Evolutionary conservation across 139 green algal species (phyloP).

Genomic region (Chloropicon primus): DNA sequence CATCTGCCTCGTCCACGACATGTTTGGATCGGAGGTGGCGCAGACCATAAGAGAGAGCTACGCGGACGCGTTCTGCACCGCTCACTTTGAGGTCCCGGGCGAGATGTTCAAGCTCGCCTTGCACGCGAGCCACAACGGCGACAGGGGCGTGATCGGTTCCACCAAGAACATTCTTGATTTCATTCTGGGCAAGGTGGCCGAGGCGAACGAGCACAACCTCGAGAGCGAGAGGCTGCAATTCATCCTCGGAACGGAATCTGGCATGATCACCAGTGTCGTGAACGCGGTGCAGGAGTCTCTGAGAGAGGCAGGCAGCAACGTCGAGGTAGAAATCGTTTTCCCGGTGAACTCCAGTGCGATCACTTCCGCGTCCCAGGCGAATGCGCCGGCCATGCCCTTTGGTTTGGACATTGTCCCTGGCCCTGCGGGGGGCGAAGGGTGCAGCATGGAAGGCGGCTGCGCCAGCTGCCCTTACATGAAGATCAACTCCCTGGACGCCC

Average conservation of each 20-base stretch:
- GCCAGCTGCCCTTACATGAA: slow-evolving; percentile 97
- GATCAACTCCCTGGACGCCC: slow-evolving; percentile 64
- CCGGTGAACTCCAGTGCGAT: slow-evolving; percentile 73
- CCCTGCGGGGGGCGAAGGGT: slow-evolving; percentile 71
- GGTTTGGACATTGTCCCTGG: slow-evolving; percentile 27
- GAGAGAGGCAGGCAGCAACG: slow-evolving; percentile 22
- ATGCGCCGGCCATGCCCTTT: not conserved
- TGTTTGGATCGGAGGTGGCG: slow-evolving; percentile 81
- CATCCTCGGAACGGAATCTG: slow-evolving; percentile 91
- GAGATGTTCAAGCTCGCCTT: slow-evolving; percentile 89
- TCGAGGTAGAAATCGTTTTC: slow-evolving; percentile 95
- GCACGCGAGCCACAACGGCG: slow-evolving; percentile 53
- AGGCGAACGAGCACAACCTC: slow-evolving; percentile 32
- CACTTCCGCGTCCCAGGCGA: slow-evolving; percentile 24
- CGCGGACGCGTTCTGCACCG: slow-evolving; percentile 82
- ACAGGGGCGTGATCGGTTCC: slow-evolving; percentile 85
- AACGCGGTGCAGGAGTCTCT: slow-evolving; percentile 57
- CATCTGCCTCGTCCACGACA: slow-evolving; percentile 94
- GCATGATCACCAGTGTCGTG: slow-evolving; percentile 97
- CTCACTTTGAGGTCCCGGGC: slow-evolving; percentile 94
- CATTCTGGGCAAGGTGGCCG: slow-evolving; percentile 56
- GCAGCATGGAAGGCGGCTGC: slow-evolving; percentile 79
- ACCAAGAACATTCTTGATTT: slow-evolving; percentile 97
- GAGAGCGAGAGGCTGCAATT: slow-evolving; percentile 65
- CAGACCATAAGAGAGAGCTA: slow-evolving; percentile 41